Conservation (phyloP, 2,329 filamentous ascomycete genomes). For the Botryosphaeria agaves region DNA sequence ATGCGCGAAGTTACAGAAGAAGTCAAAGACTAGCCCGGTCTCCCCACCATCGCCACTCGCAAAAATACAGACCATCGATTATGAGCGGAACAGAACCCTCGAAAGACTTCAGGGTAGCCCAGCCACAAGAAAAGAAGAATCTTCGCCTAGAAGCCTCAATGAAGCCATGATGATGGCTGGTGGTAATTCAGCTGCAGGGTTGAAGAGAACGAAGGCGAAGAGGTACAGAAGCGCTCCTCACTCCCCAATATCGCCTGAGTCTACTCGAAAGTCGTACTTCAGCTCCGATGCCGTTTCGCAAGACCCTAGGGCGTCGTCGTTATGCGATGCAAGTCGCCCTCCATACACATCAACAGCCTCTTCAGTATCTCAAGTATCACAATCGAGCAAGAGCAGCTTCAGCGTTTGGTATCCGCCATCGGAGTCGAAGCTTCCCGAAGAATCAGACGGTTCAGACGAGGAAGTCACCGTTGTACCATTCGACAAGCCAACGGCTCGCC, state of each 20-base stretch:
- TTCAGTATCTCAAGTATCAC: slow-evolving; percentile 2
- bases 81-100: too few species aligned
- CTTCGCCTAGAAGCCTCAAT: slow-evolving; percentile 17
- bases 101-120: too few species aligned
- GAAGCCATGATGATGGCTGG: slow-evolving; percentile 17
- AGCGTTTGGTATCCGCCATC: slow-evolving; percentile 31
- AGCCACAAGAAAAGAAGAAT: too few species aligned
- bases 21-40: slow-evolving; percentile 5
- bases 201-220: slow-evolving; percentile 22
- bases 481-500: slow-evolving; percentile 14
- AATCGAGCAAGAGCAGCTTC: slow-evolving; percentile 20
- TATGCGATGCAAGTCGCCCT: too few species aligned
- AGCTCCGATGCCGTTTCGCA: too few species aligned
- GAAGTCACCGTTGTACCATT: slow-evolving; percentile 3
- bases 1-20: slow-evolving; percentile 12
- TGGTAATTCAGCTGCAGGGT: slow-evolving; percentile 12
- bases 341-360: slow-evolving; percentile 11
- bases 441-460: slow-evolving; percentile 11
- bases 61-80: too few species aligned
- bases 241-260: slow-evolving; percentile 9
- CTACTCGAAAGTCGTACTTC: not conserved
- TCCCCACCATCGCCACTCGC: slow-evolving; percentile 9
- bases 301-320: too few species aligned
- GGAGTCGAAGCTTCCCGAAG: slow-evolving; percentile 16
- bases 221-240: slow-evolving; percentile 13